Conservation (phyloP, 192 early-diverging fungal genomes). For the Lobosporangium transversale region DNA sequence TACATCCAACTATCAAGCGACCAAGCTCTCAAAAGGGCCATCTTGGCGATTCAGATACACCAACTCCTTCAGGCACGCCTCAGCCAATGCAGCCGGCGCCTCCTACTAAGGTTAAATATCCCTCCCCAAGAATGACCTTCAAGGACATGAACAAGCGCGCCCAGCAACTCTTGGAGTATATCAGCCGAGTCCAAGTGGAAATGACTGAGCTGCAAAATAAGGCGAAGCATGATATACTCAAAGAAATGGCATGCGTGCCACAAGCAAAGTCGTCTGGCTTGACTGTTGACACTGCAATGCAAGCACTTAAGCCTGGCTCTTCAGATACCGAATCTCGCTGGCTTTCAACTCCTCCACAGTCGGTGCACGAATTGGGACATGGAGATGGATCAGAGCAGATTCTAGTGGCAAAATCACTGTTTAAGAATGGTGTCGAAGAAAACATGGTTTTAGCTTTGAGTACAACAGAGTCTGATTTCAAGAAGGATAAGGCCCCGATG, state of each 20-base stretch:
- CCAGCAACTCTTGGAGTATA: conserved; percentile 71
- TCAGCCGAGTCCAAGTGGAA: conserved; percentile 57
- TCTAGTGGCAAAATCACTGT: background rate
- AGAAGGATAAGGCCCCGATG: conserved; percentile 14
- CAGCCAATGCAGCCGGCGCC: conserved; percentile 41
- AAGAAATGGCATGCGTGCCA: background rate
- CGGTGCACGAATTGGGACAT: conserved; percentile 18
- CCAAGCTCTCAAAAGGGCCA: background rate
- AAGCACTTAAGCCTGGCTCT: background rate
- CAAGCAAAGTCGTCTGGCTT: background rate
- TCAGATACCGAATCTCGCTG: background rate
- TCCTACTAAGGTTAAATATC: conserved; percentile 63
- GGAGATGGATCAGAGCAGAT: conserved; percentile 17
- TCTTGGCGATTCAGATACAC: background rate
- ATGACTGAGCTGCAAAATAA: conserved; percentile 41
- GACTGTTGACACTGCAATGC: conserved; percentile 3
- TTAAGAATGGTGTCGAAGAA: background rate
- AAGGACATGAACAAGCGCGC: conserved; percentile 73
- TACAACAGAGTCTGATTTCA: background rate
- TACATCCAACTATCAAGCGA: conserved; percentile 9
- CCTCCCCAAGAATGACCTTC: conserved; percentile 61
- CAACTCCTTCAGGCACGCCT: conserved; percentile 25
- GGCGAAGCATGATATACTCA: background rate
- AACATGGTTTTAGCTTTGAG: background rate
- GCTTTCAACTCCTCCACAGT: conserved; percentile 30